Evolutionary conservation across 306 rosid species (phyloP).

Genomic region (Prinsepia uniflora): DNA sequence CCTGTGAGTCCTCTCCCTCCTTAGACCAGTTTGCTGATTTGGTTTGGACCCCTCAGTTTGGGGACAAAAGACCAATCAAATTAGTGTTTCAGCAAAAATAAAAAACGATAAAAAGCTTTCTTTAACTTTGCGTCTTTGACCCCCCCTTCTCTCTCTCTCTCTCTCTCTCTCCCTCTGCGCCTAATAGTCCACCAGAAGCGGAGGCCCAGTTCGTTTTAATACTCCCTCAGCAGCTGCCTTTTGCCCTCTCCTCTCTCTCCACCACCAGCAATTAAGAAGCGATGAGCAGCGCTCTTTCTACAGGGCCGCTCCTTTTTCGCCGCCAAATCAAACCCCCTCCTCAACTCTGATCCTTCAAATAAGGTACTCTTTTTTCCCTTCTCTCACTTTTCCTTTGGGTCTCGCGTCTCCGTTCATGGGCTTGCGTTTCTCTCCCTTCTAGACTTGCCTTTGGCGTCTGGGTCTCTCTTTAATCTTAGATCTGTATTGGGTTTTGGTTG

Average conservation of each 20-base stretch:
- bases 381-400: conserved; percentile 39
- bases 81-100: conserved; percentile 31
- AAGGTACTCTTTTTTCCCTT: conserved; percentile 49
- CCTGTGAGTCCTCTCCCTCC: neutral
- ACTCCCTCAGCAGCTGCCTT: conserved; percentile 20
- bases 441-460: conserved; percentile 38
- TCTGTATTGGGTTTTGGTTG: conserved; percentile 51
- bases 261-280: conserved; percentile 13
- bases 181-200: conserved; percentile 46
- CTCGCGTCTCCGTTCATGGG: conserved; percentile 35
- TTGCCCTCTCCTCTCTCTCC: conserved; percentile 23
- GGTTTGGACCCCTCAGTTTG: conserved; percentile 52
- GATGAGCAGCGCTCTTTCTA: conserved; percentile 28
- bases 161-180: conserved; percentile 25
- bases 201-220: conserved; percentile 28
- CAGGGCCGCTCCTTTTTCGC: conserved; percentile 35
- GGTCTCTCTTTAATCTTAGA: conserved; percentile 47
- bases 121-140: conserved; percentile 49
- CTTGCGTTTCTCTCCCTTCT: conserved; percentile 17
- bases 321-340: conserved; percentile 44
- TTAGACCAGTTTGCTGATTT: conserved; percentile 41
- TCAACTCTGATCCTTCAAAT: conserved; percentile 37
- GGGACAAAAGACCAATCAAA: conserved; percentile 46
- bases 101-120: conserved; percentile 17
- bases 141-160: conserved; percentile 19